phyloP scores from a whole-genome alignment of 805 yeast genomes.

The Cyberlindnera mrakii region DNA sequence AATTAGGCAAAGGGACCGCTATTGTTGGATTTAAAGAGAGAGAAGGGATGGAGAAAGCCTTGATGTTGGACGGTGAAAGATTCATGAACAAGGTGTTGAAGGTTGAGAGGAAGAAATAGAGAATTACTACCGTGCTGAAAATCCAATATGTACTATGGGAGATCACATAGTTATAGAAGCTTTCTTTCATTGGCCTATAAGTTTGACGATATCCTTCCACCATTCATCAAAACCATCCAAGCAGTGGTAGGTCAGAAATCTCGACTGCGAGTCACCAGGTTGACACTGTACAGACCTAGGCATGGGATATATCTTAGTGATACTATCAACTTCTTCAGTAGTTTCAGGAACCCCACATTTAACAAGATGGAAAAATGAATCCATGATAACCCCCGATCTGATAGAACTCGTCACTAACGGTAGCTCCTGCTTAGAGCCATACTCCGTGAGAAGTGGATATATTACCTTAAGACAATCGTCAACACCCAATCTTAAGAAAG shows the following conservation, averaged over 20 bases:
- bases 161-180: no score
- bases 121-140: neutral
- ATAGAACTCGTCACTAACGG: conserved; percentile 40
- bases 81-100: conserved; percentile 60
- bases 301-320: conserved; percentile 82
- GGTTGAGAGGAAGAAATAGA: conserved; percentile 29
- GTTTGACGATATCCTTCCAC: neutral
- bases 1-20: conserved; percentile 52
- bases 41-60: conserved; percentile 65
- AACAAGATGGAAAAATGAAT: conserved; percentile 91
- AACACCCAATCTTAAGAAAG: conserved; percentile 77
- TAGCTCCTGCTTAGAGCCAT: conserved; percentile 45
- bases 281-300: conserved; percentile 94
- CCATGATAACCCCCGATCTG: conserved; percentile 79
- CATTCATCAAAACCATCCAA: neutral
- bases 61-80: conserved; percentile 62
- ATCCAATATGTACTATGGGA: neutral
- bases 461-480: conserved; percentile 92
- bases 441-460: conserved; percentile 86
- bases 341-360: conserved; percentile 89
- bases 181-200: conserved; percentile 13
- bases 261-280: conserved; percentile 95
- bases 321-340: conserved; percentile 88
- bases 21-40: conserved; percentile 60
- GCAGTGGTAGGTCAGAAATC: conserved; percentile 86